phyloP scores from a whole-genome alignment of 768 basidiomycete genomes.

The Leccinum pellstonianum region DNA sequence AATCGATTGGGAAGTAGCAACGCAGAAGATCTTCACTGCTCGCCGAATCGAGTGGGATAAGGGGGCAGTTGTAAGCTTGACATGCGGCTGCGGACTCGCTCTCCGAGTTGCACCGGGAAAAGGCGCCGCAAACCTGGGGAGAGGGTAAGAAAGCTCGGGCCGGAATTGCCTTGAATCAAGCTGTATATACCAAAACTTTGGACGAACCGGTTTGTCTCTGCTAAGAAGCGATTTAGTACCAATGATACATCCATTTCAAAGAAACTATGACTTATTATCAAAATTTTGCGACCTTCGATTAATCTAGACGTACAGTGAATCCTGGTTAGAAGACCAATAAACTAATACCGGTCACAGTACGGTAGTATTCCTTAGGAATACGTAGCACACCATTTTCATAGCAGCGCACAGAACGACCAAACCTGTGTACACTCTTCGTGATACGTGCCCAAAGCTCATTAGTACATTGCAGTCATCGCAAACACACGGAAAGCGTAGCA shows the following conservation, averaged over 20 bases:
- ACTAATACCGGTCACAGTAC: background rate
- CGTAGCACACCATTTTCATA: background rate
- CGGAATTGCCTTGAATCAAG: background rate
- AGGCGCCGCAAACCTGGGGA: background rate
- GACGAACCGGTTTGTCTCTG: background rate
- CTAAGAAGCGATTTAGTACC: background rate
- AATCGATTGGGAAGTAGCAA: too few relatives aligned
- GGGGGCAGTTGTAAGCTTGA: background rate
- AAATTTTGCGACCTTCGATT: background rate
- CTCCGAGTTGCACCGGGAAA: background rate
- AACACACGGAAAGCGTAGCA: slow-evolving; percentile 12
- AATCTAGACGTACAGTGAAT: background rate
- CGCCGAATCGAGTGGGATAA: background rate
- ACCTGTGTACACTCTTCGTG: background rate
- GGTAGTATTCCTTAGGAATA: background rate
- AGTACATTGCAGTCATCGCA: slow-evolving; percentile 9
- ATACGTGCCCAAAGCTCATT: background rate
- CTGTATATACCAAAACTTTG: background rate
- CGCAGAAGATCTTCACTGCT: background rate
- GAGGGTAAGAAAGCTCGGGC: background rate
- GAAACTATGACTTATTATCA: background rate
- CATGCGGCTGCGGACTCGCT: background rate
- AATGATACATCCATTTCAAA: background rate
- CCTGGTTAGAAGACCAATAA: background rate
- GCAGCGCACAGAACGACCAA: background rate